Percentiles rank a stretch among this genome's conserved stretches.
Conservation (phyloP, 2,329 filamentous ascomycete genomes). For the Cladosporium sp. region DNA sequence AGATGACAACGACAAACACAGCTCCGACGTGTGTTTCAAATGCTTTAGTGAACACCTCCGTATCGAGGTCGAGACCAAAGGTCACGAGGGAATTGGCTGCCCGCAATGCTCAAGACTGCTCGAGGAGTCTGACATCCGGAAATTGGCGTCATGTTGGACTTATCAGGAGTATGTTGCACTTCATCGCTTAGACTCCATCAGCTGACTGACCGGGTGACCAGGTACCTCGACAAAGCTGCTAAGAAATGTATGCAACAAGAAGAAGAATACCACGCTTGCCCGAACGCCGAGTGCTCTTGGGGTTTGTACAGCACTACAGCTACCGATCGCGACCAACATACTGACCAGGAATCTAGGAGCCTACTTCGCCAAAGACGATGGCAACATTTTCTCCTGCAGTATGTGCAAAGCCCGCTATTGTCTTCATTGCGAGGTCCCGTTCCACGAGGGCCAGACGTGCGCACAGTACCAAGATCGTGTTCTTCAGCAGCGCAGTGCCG, state of each 20-base stretch:
- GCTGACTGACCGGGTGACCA: background rate
- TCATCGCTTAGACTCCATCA: background rate
- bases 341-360: constrained; percentile 16
- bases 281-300: constrained; percentile 6
- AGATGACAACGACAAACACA: background rate
- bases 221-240: constrained; percentile 21
- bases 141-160: constrained; percentile 10
- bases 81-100: constrained; percentile 20
- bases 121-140: constrained; percentile 20
- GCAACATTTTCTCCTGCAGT: constrained; percentile 29
- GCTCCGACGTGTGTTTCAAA: constrained; percentile 19
- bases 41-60: constrained; percentile 27
- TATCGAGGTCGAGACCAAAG: constrained; percentile 6
- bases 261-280: constrained; percentile 13
- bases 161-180: constrained; percentile 20
- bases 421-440: constrained; percentile 24
- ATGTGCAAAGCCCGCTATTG: constrained; percentile 27
- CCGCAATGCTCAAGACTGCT: constrained; percentile 23
- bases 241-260: constrained; percentile 9
- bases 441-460: constrained; percentile 28
- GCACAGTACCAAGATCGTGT: constrained; percentile 18
- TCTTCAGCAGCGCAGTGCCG: background rate
- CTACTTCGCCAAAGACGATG: constrained; percentile 23
- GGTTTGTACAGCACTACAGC: background rate
- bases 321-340: background rate